Conservation (phyloP, 2,329 filamentous ascomycete genomes). For the Septoria linicola region DNA sequence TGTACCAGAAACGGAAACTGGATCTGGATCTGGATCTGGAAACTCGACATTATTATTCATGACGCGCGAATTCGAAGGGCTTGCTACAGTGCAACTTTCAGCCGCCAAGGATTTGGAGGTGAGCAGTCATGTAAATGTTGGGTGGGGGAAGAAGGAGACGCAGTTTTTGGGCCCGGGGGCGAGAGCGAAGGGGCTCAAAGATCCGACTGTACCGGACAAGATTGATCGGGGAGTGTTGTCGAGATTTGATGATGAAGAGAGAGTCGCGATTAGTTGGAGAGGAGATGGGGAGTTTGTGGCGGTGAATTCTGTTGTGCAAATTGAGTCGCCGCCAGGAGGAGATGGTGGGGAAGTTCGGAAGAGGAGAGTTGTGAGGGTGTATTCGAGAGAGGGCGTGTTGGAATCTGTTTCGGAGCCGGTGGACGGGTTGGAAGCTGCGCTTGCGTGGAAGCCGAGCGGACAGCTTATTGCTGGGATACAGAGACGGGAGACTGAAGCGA, state of each 20-base stretch:
- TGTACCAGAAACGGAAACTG: too few relatives aligned
- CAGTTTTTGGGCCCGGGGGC: constrained; percentile 79
- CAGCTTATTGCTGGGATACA: constrained; percentile 89
- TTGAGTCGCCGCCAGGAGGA: constrained; percentile 45
- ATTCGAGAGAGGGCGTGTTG: constrained; percentile 82
- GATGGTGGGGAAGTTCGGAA: constrained; percentile 30
- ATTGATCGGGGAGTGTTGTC: constrained; percentile 81
- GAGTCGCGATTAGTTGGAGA: constrained; percentile 80
- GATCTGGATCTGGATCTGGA: constrained; percentile 42
- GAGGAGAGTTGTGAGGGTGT: constrained; percentile 82
- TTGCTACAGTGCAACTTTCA: constrained; percentile 71
- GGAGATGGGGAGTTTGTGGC: constrained; percentile 91
- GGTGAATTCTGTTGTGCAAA: constrained; percentile 75
- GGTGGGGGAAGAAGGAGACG: constrained; percentile 97
- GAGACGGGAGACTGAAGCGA: constrained; percentile 58
- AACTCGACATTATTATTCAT: constrained; percentile 76
- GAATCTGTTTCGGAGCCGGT: constrained; percentile 95
- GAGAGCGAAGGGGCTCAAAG: constrained; percentile 73
- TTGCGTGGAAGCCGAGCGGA: constrained; percentile 90
- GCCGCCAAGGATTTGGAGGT: constrained; percentile 76
- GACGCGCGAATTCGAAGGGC: constrained; percentile 84
- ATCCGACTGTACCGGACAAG: constrained; percentile 92
- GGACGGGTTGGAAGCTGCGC: constrained; percentile 78
- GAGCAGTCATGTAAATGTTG: constrained; percentile 86
- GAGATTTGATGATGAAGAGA: constrained; percentile 64